Conservation (phyloP, 2,329 filamentous ascomycete genomes). For the Penicillium griseofulvum region DNA sequence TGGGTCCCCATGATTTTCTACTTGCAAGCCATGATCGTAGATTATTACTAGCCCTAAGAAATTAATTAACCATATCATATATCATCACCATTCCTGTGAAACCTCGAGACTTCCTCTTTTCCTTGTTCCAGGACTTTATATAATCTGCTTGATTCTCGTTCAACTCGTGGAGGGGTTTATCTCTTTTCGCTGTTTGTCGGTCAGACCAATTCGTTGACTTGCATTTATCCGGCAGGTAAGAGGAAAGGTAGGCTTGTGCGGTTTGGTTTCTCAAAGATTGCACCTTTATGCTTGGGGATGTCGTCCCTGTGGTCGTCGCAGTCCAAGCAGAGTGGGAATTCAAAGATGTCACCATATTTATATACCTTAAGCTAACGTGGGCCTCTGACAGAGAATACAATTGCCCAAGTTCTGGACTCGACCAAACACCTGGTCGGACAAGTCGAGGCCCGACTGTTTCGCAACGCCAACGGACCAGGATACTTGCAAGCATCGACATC, state of each 20-base stretch:
- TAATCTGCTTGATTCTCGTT: constrained; percentile 13
- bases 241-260: background rate
- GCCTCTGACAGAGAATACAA: background rate
- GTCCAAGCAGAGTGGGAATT: background rate
- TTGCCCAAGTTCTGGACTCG: constrained; percentile 7
- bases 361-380: constrained; percentile 3
- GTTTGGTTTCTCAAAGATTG: background rate
- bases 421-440: constrained; percentile 11
- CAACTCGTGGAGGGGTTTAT: constrained; percentile 6
- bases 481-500: constrained; percentile 1
- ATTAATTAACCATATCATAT: constrained; percentile 4
- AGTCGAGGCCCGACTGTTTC: constrained; percentile 13
- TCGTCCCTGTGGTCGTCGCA: background rate
- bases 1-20: constrained; percentile 16
- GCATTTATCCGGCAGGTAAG: constrained; percentile 2
- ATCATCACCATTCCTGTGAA: constrained; percentile 14
- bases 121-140: constrained; percentile 10
- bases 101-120: constrained; percentile 3
- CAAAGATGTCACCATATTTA: background rate
- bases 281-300: background rate
- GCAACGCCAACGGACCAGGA: constrained; percentile 6
- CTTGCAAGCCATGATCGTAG: constrained; percentile 11
- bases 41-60: constrained; percentile 12
- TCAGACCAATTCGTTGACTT: constrained; percentile 15
- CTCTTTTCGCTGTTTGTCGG: constrained; percentile 12